phyloP scores from a whole-genome alignment of 2,329 filamentous ascomycete genomes.

The Chalaropsis ovoidea region DNA sequence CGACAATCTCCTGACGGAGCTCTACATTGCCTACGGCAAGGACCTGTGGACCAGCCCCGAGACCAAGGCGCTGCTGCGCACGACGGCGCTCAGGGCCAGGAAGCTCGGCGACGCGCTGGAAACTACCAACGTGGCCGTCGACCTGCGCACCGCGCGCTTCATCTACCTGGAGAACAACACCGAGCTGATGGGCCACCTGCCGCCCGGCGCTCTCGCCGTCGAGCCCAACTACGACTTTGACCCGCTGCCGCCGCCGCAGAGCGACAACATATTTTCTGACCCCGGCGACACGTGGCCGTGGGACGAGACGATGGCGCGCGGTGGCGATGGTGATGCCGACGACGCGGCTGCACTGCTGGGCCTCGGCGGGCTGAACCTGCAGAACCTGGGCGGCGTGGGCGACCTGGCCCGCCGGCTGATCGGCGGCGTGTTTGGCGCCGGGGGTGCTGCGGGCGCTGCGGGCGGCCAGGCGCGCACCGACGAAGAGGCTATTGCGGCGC shows the following conservation, averaged over 20 bases:
- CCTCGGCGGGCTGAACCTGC: slow-evolving; percentile 23
- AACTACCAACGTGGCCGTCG: slow-evolving; percentile 32
- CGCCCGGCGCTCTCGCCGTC: slow-evolving; percentile 51
- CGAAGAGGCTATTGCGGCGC: slow-evolving; percentile 13
- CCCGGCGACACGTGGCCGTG: slow-evolving; percentile 38
- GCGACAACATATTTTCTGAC: slow-evolving; percentile 43
- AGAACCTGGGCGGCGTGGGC: slow-evolving; percentile 17
- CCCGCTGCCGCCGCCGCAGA: slow-evolving; percentile 60
- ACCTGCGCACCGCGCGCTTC: slow-evolving; percentile 52
- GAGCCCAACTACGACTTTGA: slow-evolving; percentile 68
- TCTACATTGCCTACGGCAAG: slow-evolving; percentile 67
- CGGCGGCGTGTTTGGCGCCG: slow-evolving; percentile 21
- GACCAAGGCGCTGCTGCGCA: slow-evolving; percentile 55
- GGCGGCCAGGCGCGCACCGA: not conserved
- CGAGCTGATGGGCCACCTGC: slow-evolving; percentile 58
- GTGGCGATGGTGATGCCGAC: not conserved
- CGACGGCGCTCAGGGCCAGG: slow-evolving; percentile 44
- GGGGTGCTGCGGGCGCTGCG: slow-evolving; percentile 2
- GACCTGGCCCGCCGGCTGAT: slow-evolving; percentile 24
- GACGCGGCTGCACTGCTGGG: not conserved
- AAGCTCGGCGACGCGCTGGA: not conserved
- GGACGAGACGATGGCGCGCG: slow-evolving; percentile 27
- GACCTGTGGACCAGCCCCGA: slow-evolving; percentile 79
- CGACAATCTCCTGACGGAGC: slow-evolving; percentile 54
- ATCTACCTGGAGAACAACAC: slow-evolving; percentile 68